A percentile compares a stretch with the other conserved stretches of the same genome.
Evolutionary conservation across 2,329 filamentous ascomycete genomes (phyloP).

Genomic region (Mycogone perniciosa): DNA sequence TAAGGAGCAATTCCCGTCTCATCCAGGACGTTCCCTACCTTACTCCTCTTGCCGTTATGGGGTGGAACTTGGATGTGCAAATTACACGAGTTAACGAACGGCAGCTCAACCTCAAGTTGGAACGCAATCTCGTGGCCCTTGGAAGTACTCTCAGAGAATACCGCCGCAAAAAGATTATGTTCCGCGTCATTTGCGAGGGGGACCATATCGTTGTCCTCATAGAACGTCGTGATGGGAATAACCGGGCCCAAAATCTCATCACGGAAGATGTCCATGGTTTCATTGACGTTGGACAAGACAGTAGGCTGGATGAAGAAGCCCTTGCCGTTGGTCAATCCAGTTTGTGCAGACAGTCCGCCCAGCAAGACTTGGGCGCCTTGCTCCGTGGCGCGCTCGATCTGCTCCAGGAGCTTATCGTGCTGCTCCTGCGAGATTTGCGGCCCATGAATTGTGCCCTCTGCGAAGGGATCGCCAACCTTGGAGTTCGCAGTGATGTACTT

Average conservation of each 20-base stretch:
- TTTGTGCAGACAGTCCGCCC: constrained; percentile 50
- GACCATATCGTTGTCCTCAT: constrained; percentile 37
- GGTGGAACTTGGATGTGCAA: constrained; percentile 39
- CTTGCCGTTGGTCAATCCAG: constrained; percentile 30
- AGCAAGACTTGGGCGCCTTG: constrained; percentile 62
- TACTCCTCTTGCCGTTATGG: constrained; percentile 43
- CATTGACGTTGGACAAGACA: constrained; percentile 36
- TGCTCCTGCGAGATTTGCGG: constrained; percentile 67
- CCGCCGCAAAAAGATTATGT: constrained; percentile 55
- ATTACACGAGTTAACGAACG: constrained; percentile 46
- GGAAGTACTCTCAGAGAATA: constrained; percentile 56
- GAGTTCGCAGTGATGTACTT: constrained; percentile 51
- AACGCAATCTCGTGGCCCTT: constrained; percentile 43
- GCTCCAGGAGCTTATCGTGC: constrained; percentile 63
- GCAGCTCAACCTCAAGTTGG: constrained; percentile 54
- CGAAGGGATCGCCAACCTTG: constrained; percentile 65
- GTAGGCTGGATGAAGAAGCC: constrained; percentile 43
- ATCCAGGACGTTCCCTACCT: constrained; percentile 40
- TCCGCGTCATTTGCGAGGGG: constrained; percentile 44
- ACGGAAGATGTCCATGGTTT: constrained; percentile 37
- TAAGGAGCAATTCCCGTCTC: constrained; percentile 40
- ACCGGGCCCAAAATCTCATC: constrained; percentile 44
- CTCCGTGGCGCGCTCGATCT: constrained; percentile 61
- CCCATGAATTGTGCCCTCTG: constrained; percentile 63
- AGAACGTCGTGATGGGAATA: constrained; percentile 36